Evolutionary conservation across 129 eudicot species (phyloP).

Genomic region (Ambrosia artemisiifolia): DNA sequence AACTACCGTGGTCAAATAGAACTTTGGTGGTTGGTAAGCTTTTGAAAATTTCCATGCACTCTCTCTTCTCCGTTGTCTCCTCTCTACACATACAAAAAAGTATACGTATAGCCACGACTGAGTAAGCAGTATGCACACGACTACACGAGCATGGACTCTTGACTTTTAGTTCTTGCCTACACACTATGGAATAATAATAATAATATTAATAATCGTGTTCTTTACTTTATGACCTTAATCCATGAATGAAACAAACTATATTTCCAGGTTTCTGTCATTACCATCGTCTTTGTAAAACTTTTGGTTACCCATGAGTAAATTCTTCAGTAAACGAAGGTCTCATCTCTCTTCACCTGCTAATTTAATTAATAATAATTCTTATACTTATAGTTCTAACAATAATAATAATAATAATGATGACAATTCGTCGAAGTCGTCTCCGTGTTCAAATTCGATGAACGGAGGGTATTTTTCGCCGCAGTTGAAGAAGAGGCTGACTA

Average conservation of each 20-base stretch:
- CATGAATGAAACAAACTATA: too few species aligned
- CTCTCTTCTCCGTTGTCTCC: too few species aligned
- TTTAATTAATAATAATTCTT: slow-evolving; percentile 17
- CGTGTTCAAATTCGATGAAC: slow-evolving; percentile 35
- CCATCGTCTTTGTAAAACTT: background rate
- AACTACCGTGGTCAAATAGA: too few species aligned
- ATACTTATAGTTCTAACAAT: background rate
- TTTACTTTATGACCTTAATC: background rate
- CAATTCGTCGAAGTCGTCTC: slow-evolving; percentile 25
- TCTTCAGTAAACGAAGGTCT: slow-evolving; percentile 30
- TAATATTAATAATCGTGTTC: slow-evolving; percentile 1
- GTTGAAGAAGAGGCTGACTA: slow-evolving; percentile 38
- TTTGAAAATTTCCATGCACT: too few species aligned
- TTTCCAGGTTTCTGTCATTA: too few species aligned
- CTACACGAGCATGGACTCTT: slow-evolving; percentile 36
- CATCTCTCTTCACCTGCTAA: slow-evolving; percentile 21
- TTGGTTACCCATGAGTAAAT: slow-evolving; percentile 23
- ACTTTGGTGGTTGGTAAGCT: too few species aligned
- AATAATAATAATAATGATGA: background rate
- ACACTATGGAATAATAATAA: background rate
- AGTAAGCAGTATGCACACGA: slow-evolving; percentile 11
- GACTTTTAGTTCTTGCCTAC: slow-evolving; percentile 11
- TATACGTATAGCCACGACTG: slow-evolving; percentile 24
- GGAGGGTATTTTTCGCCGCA: too few species aligned
- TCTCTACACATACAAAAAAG: background rate